Evolutionary conservation across 1,284 basidiomycete genomes (phyloP), one percentile per base, ranked within the genome.

Genomic region (Grifola frondosa): DNA sequence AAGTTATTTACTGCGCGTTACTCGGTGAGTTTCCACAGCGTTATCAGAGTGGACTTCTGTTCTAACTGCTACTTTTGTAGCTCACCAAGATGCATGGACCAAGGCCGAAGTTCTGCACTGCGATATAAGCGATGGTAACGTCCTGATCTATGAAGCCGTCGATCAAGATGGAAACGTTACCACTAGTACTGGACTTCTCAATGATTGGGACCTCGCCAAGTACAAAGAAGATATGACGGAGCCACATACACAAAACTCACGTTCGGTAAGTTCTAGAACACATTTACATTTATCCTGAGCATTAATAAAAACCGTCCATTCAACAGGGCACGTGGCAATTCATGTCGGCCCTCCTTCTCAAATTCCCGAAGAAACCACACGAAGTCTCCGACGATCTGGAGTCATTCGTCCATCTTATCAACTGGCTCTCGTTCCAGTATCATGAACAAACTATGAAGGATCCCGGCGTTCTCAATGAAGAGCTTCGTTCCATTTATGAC

Each of bases 131-230:
- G 23, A 23, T 13, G 44, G 33, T 5, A 56, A 53, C 34, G 48
- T 53, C 26, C 24, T 53, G 26, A 51, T 51, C 11, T 33, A 31
- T 20, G 31, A 29, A 2, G 3, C 5, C 2, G 24, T 36, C 12
- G n/a, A 23, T 9, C 12, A n/a, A 13, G 30, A 26, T 0, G 29
- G 13, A 25, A 15, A 11, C 11, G 5, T 17, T 9, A 8, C 6
- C 9, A 30, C n/a, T 17, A 22, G 30, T 15, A 34, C 21, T n/a
- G 50, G 48, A 8, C 21, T 53, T 12, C 37, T 53, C 3, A 43
- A n/a, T 21, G 51, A 55, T 37, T 55, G 51, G 53, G 53, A 53
- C 17, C 19, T 53, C 24, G 44, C 38, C n/a, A 44, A 48, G 33
- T 35, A 32, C 25, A 22, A 11, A 15, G 25, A 19, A 16, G n/a